Evolutionary conservation across 2,329 filamentous ascomycete species (phyloP).

Genomic region (Cladophialophora immunda): DNA sequence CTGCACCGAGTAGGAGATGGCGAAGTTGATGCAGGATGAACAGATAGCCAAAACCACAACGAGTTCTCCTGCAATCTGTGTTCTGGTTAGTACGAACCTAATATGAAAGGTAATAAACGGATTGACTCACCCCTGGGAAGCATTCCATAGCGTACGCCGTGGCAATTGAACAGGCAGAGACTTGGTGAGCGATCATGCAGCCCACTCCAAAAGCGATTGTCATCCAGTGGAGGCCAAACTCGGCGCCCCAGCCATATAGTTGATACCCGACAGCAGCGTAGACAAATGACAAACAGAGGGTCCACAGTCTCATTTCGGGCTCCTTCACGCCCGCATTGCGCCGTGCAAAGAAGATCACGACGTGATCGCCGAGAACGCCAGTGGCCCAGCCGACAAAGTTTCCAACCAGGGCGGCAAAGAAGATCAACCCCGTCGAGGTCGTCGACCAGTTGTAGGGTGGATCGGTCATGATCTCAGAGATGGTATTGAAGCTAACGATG

Average conservation of each 20-base stretch:
- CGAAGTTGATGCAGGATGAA: conserved; percentile 43
- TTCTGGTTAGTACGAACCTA: neutral
- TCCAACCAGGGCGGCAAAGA: conserved; percentile 44
- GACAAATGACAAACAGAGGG: conserved; percentile 45
- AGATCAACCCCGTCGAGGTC: conserved; percentile 43
- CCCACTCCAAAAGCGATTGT: conserved; percentile 49
- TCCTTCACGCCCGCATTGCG: conserved; percentile 40
- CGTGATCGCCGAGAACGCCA: conserved; percentile 39
- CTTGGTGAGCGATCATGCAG: conserved; percentile 53
- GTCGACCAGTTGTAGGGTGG: conserved; percentile 45
- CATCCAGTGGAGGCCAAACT: conserved; percentile 42
- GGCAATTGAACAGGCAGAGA: conserved; percentile 50
- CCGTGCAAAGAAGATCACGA: conserved; percentile 39
- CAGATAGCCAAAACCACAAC: conserved; percentile 51
- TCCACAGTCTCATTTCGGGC: conserved; percentile 42
- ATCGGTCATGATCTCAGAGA: conserved; percentile 43
- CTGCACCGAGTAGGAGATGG: conserved; percentile 51
- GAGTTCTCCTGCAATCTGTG: conserved; percentile 49
- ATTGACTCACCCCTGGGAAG: conserved; percentile 45
- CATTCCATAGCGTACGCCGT: conserved; percentile 55
- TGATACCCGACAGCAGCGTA: conserved; percentile 26
- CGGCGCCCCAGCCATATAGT: conserved; percentile 27
- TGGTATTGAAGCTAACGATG: conserved; percentile 50
- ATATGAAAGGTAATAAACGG: neutral
- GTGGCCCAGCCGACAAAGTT: conserved; percentile 38